Evolutionary conservation across 768 basidiomycete genomes (phyloP).

Genomic region (Daedalea quercina): DNA sequence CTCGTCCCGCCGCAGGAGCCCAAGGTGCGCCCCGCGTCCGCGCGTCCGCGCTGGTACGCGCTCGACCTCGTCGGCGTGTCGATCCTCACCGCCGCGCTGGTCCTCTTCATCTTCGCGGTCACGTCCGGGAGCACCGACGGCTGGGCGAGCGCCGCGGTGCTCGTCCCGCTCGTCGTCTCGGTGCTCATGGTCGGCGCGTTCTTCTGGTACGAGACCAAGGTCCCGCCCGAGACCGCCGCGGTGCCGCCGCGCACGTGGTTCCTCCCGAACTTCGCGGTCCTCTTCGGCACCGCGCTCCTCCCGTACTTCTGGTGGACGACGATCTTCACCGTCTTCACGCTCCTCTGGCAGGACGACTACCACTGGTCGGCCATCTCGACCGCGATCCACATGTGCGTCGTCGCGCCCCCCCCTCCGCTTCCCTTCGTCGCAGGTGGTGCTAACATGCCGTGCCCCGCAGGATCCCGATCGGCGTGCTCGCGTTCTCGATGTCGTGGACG

Average conservation of each 20-base stretch:
- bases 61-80: constrained; percentile 31
- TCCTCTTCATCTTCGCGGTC: constrained; percentile 29
- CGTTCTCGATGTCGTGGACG: constrained; percentile 31
- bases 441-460: constrained; percentile 1
- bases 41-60: constrained; percentile 17
- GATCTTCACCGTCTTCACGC: constrained; percentile 26
- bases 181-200: constrained; percentile 31
- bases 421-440: too few species aligned
- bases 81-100: constrained; percentile 27
- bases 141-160: constrained; percentile 33
- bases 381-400: constrained; percentile 32
- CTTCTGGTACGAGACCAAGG: constrained; percentile 34
- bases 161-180: constrained; percentile 37
- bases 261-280: constrained; percentile 31
- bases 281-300: constrained; percentile 28
- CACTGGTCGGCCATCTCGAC: constrained; percentile 30
- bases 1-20: constrained; percentile 24
- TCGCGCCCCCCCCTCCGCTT: background rate
- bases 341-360: constrained; percentile 30
- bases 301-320: constrained; percentile 36
- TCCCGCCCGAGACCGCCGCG: constrained; percentile 29
- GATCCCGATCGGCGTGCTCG: constrained; percentile 35
- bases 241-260: constrained; percentile 32
- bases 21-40: background rate
- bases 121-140: constrained; percentile 35